Conservation (phyloP, 2,329 filamentous ascomycete genomes). For the Herpotrichia juniperi region DNA sequence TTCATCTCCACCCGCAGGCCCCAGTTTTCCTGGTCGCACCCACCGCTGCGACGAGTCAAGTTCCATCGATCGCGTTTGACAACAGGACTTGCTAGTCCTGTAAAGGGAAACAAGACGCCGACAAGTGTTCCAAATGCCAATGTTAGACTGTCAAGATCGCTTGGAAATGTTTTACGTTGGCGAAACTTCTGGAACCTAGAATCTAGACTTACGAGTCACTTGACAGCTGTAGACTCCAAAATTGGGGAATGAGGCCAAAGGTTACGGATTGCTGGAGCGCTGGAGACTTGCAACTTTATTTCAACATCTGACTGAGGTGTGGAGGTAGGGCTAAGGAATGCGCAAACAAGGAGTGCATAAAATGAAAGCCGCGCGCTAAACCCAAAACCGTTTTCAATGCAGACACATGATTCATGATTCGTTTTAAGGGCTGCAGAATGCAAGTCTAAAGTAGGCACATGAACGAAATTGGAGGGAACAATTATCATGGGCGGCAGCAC, state of each 20-base stretch:
- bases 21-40: not conserved
- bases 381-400: not conserved
- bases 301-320: not conserved
- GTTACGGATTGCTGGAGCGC: not conserved
- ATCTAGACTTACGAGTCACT: not conserved
- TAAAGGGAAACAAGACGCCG: not conserved
- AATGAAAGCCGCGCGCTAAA: constrained; percentile 3
- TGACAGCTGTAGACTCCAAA: not conserved
- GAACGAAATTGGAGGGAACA: not conserved
- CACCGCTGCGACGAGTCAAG: constrained; percentile 8
- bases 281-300: not conserved
- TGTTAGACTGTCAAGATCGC: constrained; percentile 1
- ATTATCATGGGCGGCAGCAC: constrained; percentile 1
- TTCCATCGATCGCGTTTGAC: constrained; percentile 8
- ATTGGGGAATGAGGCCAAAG: not conserved
- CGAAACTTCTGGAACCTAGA: not conserved
- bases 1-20: not conserved
- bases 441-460: not conserved
- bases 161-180: not conserved
- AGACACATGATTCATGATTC: not conserved
- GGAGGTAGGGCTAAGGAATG: not conserved
- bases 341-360: not conserved
- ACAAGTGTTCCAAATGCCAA: not conserved
- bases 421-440: not conserved
- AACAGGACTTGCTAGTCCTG: not conserved